Evolutionary conservation across 2,329 filamentous ascomycete species (phyloP), one percentile per base, ranked within the genome.

Genomic region (Aspergillus cejpii): DNA sequence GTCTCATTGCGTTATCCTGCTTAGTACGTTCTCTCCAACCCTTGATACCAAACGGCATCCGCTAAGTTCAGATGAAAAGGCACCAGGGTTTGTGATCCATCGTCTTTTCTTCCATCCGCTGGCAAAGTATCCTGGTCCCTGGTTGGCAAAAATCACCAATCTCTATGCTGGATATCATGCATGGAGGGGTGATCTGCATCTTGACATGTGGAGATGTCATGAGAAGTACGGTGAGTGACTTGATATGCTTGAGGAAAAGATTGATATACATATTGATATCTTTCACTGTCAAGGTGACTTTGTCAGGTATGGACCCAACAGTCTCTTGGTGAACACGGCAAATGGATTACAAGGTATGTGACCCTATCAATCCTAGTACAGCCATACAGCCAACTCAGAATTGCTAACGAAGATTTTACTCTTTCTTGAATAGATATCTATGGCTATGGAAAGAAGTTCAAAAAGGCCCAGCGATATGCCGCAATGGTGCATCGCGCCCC

Each of bases 381-480:
- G n/a, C n/a, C n/a, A n/a, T n/a, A n/a, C n/a, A n/a, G n/a, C n/a
- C n/a, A n/a, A n/a, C n/a, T n/a, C n/a, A n/a, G n/a, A n/a, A n/a
- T n/a, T n/a, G n/a, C n/a, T n/a, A 24, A 24, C 23, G 8, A 24
- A 8, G 5, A 4, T 24, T 8, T 24, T 5, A 24, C 23, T 24
- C 8, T 24, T 24, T 26, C 5, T 27, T 24, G 12, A 12, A 12
- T 39, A 46, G 55, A 57, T 6, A 75, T 78, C 56, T 76, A 77
- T 52, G 66, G 70, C 24, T 67, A 67, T 61, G 64, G 68, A 20
- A 61, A 68, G 34, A 74, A 75, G 50, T 69, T 75, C 11, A 66
- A 68, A 28, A 77, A 77, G 50, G 68, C 70, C 1, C 61, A 68
- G 27, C 74, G 72, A 51, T 76, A 77, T 54, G 61, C 64, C 19